Conservation (phyloP, 768 basidiomycete genomes). For the Kwoniella shandongensis region DNA sequence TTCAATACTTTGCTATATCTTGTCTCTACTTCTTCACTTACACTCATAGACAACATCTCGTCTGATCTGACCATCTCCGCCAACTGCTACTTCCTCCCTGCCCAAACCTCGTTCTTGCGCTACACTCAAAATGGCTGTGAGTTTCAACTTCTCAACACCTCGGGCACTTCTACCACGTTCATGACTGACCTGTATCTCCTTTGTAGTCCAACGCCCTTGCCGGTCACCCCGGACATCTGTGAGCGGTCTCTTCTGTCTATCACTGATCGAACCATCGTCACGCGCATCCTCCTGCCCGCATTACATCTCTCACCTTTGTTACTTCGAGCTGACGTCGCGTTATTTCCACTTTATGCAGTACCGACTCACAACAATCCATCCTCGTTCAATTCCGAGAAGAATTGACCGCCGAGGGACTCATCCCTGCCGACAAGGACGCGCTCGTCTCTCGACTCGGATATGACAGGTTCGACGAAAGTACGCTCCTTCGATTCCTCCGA, state of each 20-base stretch:
- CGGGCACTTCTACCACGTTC: conserved; percentile 1
- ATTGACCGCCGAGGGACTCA: conserved; percentile 57
- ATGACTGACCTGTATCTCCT: not conserved
- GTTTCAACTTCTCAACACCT: not conserved
- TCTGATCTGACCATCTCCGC: not conserved
- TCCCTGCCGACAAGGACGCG: conserved; percentile 39
- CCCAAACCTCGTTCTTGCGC: too few relatives aligned
- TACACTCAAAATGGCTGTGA: conserved; percentile 16
- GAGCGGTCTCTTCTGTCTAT: conserved; percentile 12
- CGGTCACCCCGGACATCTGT: conserved; percentile 77
- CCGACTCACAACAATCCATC: conserved; percentile 60
- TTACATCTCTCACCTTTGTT: not conserved
- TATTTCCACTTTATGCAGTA: conserved; percentile 22
- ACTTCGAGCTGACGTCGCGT: not conserved
- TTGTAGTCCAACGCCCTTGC: conserved; percentile 58
- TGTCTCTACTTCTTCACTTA: too few relatives aligned
- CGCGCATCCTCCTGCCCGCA: not conserved
- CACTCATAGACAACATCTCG: not conserved
- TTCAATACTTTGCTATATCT: not conserved
- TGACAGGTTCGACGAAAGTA: conserved; percentile 53
- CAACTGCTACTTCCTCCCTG: too few relatives aligned
- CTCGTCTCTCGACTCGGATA: conserved; percentile 37
- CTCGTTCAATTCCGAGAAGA: conserved; percentile 68
- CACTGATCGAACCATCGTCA: too few relatives aligned
- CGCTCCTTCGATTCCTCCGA: conserved; percentile 70